Percentiles rank a stretch among this genome's conserved stretches.
Evolutionary conservation across 805 yeast genomes (phyloP).

Genomic region (Metschnikowia cerradonensis): DNA sequence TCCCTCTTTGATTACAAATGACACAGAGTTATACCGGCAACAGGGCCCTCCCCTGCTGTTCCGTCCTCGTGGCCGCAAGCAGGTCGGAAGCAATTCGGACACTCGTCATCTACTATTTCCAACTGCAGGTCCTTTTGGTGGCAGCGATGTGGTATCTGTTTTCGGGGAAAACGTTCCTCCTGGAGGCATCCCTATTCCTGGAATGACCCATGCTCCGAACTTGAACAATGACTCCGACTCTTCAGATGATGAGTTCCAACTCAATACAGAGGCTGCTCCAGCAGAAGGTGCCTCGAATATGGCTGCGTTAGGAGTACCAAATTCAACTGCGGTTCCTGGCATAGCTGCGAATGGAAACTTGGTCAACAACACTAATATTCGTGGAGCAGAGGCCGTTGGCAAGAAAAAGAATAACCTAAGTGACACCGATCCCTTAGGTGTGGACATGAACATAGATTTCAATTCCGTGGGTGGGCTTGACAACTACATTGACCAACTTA

Average conservation of each 20-base stretch:
- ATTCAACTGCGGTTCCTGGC: not conserved
- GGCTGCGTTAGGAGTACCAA: constrained; percentile 23
- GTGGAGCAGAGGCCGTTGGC: constrained; percentile 34
- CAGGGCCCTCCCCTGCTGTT: constrained; percentile 11
- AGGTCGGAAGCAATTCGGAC: constrained; percentile 40
- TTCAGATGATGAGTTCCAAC: constrained; percentile 54
- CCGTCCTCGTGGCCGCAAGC: constrained; percentile 29
- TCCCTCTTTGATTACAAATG: constrained; percentile 70
- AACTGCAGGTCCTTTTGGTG: constrained; percentile 97
- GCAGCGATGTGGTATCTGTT: constrained; percentile 82
- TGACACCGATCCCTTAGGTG: constrained; percentile 91
- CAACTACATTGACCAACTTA: constrained; percentile 83
- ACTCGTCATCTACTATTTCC: constrained; percentile 73
- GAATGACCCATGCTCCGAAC: constrained; percentile 29
- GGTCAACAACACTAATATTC: constrained; percentile 27
- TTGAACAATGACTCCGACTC: constrained; percentile 53
- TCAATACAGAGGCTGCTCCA: not conserved
- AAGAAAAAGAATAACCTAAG: constrained; percentile 57
- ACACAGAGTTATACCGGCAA: constrained; percentile 20
- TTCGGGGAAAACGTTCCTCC: constrained; percentile 67
- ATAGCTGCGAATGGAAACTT: constrained; percentile 9
- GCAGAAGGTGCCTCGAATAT: not conserved
- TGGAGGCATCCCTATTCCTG: constrained; percentile 39
- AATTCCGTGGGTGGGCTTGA: constrained; percentile 88
- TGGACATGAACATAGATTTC: constrained; percentile 80